Base-by-base conservation (phyloP, 805 yeast species). In the Candida tammaniensis region DNA sequence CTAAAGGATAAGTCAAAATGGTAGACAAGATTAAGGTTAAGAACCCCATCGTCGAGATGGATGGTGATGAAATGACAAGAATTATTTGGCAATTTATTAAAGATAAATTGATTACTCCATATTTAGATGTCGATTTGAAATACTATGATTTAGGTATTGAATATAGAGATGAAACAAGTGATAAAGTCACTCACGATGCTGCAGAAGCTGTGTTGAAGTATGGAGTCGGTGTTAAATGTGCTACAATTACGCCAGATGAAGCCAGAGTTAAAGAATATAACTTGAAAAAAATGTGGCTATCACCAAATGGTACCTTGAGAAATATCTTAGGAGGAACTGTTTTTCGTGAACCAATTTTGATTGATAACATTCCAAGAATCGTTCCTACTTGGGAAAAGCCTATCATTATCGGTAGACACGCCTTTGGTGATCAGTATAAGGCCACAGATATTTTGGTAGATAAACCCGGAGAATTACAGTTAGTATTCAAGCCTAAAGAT, bases 191-290 rank as follows among this genome's bases (percentile, higher is more conserved):
- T 13, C 57, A 74, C 22, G 96, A 91, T 36, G 85, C 96, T 8
- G 97, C 97, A 16, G 68, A 81, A 32, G 98, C 98, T 34, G 89
- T 87, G 49, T 68, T 80, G 60, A 76, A 88, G 62, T 82, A 86
- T 61, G 85, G 86, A 35, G 98, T 91, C 38, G 98, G 95, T 19
- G 86, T 91, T 50, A 91, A 91, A 69, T 91, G 98, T 70, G 98
- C 98, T 38, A 91, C 98, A 33, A 91, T 91, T 60, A 91, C 98
- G n/a, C 97, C 98, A 6, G 95, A 86, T 57, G 98, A 91, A 69
- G 93, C 86, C 30, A 80, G 98, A 54, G 97, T 91, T 34, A 70
- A 85, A 61, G 98, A 91, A 64, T 91, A 87, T 64, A 68, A 75
- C 37, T 74, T 91, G 61, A 88, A 91, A 70, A 84, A 88, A 62